phyloP scores from a whole-genome alignment of 2,329 filamentous ascomycete species.

The Elsinoe arachidis region DNA sequence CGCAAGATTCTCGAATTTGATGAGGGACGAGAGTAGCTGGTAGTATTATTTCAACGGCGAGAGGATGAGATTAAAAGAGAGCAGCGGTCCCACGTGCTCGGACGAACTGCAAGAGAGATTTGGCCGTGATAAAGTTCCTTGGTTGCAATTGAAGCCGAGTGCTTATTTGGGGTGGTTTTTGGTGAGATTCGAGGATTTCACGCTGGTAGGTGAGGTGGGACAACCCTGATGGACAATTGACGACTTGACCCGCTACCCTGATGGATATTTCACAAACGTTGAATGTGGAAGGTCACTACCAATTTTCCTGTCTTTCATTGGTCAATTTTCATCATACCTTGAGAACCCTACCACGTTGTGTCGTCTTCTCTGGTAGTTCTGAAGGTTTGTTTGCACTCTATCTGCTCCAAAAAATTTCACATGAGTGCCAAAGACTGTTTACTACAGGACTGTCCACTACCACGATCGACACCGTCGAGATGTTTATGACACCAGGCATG shows the following conservation, averaged over 20 bases:
- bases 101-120: not conserved
- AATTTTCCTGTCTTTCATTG: not conserved
- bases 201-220: not conserved
- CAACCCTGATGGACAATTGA: slow-evolving; percentile 11
- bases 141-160: not conserved
- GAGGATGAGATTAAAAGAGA: not conserved
- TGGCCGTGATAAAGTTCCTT: no score
- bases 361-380: no score
- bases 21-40: no score
- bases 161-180: not conserved
- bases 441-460: no score
- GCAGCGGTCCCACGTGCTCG: not conserved
- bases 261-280: slow-evolving; percentile 8
- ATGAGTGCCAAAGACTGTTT: not conserved
- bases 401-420: not conserved
- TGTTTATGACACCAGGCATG: not conserved
- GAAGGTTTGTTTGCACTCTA: no score
- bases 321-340: not conserved
- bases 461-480: not conserved
- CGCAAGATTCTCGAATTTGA: no score
- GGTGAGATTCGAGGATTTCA: not conserved
- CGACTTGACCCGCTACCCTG: slow-evolving; percentile 9
- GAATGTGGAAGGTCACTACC: slow-evolving; percentile 2
- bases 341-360: not conserved
- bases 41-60: not conserved